These are phyloP conservation scores for Pestalotiopsis sp. DNA, from an alignment of 2,329 filamentous ascomycete species.

Conservation along the genomic window DNA sequence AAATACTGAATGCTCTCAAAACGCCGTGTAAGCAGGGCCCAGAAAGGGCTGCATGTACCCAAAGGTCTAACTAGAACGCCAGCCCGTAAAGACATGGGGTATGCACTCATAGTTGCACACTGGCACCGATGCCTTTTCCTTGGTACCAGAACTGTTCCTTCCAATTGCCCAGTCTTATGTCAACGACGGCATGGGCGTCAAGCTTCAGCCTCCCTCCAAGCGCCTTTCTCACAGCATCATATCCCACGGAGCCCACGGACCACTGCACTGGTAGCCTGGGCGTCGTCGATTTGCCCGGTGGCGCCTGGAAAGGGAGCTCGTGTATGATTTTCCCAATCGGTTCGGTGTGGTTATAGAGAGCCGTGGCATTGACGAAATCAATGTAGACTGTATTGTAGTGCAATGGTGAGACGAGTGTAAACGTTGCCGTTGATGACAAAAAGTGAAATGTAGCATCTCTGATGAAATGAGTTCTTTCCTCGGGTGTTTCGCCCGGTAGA, in stretches of 20 bases:
- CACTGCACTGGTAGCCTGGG: conserved; percentile 83
- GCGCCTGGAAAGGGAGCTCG: conserved; percentile 72
- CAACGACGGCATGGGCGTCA: conserved; percentile 76
- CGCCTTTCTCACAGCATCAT: conserved; percentile 78
- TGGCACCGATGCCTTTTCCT: conserved; percentile 72
- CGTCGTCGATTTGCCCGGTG: conserved; percentile 72
- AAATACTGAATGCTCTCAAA: no score
- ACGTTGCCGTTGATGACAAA: conserved; percentile 82
- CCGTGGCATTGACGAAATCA: conserved; percentile 79
- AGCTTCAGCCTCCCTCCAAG: conserved; percentile 79
- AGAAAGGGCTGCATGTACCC: neutral
- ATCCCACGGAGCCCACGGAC: conserved; percentile 76
- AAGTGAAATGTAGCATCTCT: conserved; percentile 85
- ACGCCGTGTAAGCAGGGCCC: no score
- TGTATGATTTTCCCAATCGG: conserved; percentile 79
- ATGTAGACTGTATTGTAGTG: conserved; percentile 73
- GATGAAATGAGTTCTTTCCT: conserved; percentile 70
- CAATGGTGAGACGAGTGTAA: conserved; percentile 81
- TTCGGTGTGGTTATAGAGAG: conserved; percentile 80
- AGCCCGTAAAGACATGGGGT: conserved; percentile 14
- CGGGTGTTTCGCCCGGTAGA: conserved; percentile 52
- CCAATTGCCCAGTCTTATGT: conserved; percentile 76
- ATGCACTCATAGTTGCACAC: conserved; percentile 49
- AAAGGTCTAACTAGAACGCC: neutral
- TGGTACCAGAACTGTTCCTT: conserved; percentile 71